Conservation (phyloP, 2,329 filamentous ascomycete genomes). For the Alternaria incomplexa region DNA sequence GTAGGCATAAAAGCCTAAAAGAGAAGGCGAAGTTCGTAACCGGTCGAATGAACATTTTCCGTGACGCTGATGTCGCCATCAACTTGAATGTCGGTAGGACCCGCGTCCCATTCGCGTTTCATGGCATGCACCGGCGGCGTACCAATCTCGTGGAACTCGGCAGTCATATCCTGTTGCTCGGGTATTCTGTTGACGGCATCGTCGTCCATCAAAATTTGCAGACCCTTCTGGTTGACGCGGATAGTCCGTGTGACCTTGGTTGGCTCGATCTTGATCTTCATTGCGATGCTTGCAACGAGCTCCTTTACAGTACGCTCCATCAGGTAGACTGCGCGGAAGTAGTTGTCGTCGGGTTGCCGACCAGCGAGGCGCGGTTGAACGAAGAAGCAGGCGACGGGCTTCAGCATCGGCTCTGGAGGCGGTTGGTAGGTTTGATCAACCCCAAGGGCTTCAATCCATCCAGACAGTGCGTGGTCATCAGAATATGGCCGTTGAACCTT, state of each 20-base stretch:
- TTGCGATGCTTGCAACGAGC: slow-evolving; percentile 73
- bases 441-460: slow-evolving; percentile 89
- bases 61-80: slow-evolving; percentile 55
- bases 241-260: slow-evolving; percentile 73
- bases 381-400: slow-evolving; percentile 89
- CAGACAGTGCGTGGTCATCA: slow-evolving; percentile 69
- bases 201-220: slow-evolving; percentile 88
- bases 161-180: slow-evolving; percentile 89
- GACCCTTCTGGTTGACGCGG: slow-evolving; percentile 73
- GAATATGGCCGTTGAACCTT: slow-evolving; percentile 64
- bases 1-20: slow-evolving; percentile 42
- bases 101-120: slow-evolving; percentile 62
- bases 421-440: slow-evolving; percentile 87
- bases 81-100: slow-evolving; percentile 54
- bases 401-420: slow-evolving; percentile 72
- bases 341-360: slow-evolving; percentile 60
- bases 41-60: slow-evolving; percentile 53
- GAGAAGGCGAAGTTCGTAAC: slow-evolving; percentile 58
- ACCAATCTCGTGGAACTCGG: slow-evolving; percentile 70
- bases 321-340: slow-evolving; percentile 88
- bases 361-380: slow-evolving; percentile 65
- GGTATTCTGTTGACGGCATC: slow-evolving; percentile 82
- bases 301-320: slow-evolving; percentile 76
- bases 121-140: slow-evolving; percentile 50
- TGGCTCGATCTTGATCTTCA: slow-evolving; percentile 82